Evolutionary conservation across 2,329 filamentous ascomycete species (phyloP).

Genomic region (Lachnellula arida): DNA sequence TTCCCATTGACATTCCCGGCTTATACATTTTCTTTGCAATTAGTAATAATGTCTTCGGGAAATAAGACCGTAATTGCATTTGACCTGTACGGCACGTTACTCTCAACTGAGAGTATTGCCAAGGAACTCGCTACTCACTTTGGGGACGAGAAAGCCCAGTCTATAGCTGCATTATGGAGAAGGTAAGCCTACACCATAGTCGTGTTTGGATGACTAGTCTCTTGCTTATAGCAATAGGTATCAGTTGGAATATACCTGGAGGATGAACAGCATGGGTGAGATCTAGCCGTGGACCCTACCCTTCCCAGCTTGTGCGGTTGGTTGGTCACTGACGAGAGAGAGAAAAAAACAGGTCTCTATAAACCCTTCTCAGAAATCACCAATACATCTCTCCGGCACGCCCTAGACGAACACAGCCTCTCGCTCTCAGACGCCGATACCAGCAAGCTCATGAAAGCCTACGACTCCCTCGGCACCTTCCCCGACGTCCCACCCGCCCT

Average conservation of each 20-base stretch:
- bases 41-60: constrained; percentile 23
- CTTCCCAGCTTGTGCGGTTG: no score
- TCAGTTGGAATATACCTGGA: constrained; percentile 75
- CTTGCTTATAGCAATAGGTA: constrained; percentile 33
- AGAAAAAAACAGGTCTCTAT: constrained; percentile 47
- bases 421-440: constrained; percentile 41
- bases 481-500: constrained; percentile 57
- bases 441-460: constrained; percentile 54
- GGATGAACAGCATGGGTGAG: constrained; percentile 69
- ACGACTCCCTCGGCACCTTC: constrained; percentile 60
- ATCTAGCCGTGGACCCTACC: no score
- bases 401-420: constrained; percentile 52
- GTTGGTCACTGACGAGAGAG: neutral
- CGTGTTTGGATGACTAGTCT: neutral
- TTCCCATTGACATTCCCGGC: no score
- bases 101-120: constrained; percentile 66
- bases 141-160: constrained; percentile 50
- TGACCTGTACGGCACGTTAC: constrained; percentile 70
- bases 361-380: constrained; percentile 61
- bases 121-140: constrained; percentile 53
- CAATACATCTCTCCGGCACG: constrained; percentile 55
- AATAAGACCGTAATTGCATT: constrained; percentile 56
- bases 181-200: constrained; percentile 28
- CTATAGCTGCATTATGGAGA: constrained; percentile 58
- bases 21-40: neutral